Evolutionary conservation across 805 yeast genomes (phyloP).

Genomic region (Candida hispaniensis): DNA sequence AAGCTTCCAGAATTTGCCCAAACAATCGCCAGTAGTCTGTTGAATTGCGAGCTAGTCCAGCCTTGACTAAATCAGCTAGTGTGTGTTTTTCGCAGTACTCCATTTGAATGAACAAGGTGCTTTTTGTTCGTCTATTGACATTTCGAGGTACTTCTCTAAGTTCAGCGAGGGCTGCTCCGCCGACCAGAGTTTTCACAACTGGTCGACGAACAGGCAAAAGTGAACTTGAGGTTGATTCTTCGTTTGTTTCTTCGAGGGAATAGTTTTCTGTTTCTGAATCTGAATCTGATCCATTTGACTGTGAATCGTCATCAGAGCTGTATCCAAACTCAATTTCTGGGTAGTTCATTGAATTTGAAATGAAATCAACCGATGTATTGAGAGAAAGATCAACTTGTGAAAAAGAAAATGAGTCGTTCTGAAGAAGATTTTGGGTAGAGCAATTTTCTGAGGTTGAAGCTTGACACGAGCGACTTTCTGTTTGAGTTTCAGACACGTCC

Average conservation of each 20-base stretch:
- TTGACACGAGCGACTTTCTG: background rate
- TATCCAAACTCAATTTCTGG: conserved; percentile 24
- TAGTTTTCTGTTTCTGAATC: conserved; percentile 11
- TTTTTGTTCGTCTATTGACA: conserved; percentile 30
- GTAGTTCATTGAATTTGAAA: conserved; percentile 23
- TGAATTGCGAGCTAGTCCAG: conserved; percentile 56
- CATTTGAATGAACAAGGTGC: conserved; percentile 91
- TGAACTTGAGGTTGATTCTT: too few relatives aligned
- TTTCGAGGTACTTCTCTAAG: conserved; percentile 8
- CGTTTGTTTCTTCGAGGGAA: conserved; percentile 16
- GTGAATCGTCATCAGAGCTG: conserved; percentile 19
- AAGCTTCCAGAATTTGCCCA: conserved; percentile 79
- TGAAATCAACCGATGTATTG: conserved; percentile 22
- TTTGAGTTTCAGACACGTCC: conserved; percentile 2
- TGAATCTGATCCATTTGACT: too few relatives aligned
- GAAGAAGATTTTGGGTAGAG: too few relatives aligned
- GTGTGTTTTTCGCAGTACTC: conserved; percentile 97
- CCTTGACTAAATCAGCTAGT: conserved; percentile 66
- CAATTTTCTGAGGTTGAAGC: too few relatives aligned
- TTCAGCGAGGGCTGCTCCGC: conserved; percentile 12
- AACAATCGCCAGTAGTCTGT: conserved; percentile 85
- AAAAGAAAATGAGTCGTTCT: too few relatives aligned
- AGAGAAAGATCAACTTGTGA: conserved; percentile 19
- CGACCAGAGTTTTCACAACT: conserved; percentile 8
- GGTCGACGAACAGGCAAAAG: too few relatives aligned